A percentile compares a stretch with the other conserved stretches of the same genome.
Conservation (phyloP, 177 flowering plant species). For the Vitis hybrid region DNA sequence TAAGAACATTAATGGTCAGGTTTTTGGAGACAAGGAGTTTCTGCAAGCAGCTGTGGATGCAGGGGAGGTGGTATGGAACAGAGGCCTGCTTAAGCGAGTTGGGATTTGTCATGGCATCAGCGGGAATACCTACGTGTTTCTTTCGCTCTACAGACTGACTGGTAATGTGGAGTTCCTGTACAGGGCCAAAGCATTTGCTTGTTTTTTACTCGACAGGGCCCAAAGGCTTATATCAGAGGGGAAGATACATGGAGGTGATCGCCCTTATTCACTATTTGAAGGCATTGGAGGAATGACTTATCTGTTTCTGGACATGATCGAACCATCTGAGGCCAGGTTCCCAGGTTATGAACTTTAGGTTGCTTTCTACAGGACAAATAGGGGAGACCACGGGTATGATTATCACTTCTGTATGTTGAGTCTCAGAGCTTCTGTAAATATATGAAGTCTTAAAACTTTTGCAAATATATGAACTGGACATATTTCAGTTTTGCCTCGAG, state of each 20-base stretch:
- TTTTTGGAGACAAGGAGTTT: slow-evolving; percentile 49
- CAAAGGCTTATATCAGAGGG: slow-evolving; percentile 56
- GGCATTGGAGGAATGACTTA: slow-evolving; percentile 76
- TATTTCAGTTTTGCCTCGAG: too few relatives aligned
- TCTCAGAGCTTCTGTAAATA: too few relatives aligned
- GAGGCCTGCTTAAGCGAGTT: slow-evolving; percentile 75
- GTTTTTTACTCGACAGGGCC: slow-evolving; percentile 67
- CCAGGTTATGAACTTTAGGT: slow-evolving; percentile 65
- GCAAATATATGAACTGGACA: too few relatives aligned
- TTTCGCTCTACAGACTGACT: slow-evolving; percentile 62
- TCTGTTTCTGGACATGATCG: slow-evolving; percentile 71
- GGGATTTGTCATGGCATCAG: slow-evolving; percentile 89
- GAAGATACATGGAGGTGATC: slow-evolving; percentile 79
- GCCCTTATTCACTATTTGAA: slow-evolving; percentile 76
- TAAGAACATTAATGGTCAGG: slow-evolving; percentile 26
- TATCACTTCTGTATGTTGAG: too few relatives aligned
- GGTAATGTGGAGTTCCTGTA: slow-evolving; percentile 54
- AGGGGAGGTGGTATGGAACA: slow-evolving; percentile 75
- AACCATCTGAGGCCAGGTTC: slow-evolving; percentile 64
- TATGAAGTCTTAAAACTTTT: too few relatives aligned
- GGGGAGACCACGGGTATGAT: too few relatives aligned
- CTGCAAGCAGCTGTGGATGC: slow-evolving; percentile 68
- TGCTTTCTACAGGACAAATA: too few relatives aligned
- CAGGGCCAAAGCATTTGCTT: slow-evolving; percentile 77
- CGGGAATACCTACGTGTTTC: slow-evolving; percentile 82